phyloP scores from a whole-genome alignment of 306 rosid species.

The Malus domestica region DNA sequence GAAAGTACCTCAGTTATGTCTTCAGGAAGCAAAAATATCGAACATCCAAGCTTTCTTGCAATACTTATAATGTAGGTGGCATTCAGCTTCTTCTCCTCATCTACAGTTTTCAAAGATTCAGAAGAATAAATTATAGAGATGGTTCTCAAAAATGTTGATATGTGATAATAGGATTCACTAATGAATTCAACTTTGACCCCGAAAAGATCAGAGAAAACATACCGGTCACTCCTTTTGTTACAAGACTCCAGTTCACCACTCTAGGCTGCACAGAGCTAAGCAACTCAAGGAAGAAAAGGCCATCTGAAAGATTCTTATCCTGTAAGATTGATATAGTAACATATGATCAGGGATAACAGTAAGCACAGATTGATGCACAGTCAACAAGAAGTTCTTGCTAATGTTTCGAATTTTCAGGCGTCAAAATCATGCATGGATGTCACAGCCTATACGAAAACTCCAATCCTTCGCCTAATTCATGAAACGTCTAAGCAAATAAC shows the following conservation, averaged over 20 bases:
- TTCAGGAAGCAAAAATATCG: constrained; percentile 94
- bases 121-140: not conserved
- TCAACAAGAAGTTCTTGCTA: too few species aligned
- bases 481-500: not conserved
- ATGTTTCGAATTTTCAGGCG: not conserved
- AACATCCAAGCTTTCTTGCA: constrained; percentile 97
- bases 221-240: constrained; percentile 86
- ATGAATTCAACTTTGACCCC: not conserved
- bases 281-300: constrained; percentile 89
- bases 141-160: not conserved
- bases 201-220: constrained; percentile 15
- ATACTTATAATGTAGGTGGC: constrained; percentile 93
- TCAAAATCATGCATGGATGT: not conserved
- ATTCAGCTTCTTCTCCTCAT: constrained; percentile 90
- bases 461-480: not conserved
- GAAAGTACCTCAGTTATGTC: constrained; percentile 82
- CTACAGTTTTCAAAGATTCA: constrained; percentile 31
- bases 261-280: constrained; percentile 87
- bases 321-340: constrained; percentile 16
- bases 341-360: not conserved
- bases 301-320: constrained; percentile 84
- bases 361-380: not conserved
- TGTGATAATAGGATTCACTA: not conserved
- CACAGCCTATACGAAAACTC: not conserved
- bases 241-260: constrained; percentile 89